Evolutionary conservation across 176 grass and related monocot genomes (phyloP), one percentile per base, ranked within the genome.

Genomic region (Urochloa ruziziensis): DNA sequence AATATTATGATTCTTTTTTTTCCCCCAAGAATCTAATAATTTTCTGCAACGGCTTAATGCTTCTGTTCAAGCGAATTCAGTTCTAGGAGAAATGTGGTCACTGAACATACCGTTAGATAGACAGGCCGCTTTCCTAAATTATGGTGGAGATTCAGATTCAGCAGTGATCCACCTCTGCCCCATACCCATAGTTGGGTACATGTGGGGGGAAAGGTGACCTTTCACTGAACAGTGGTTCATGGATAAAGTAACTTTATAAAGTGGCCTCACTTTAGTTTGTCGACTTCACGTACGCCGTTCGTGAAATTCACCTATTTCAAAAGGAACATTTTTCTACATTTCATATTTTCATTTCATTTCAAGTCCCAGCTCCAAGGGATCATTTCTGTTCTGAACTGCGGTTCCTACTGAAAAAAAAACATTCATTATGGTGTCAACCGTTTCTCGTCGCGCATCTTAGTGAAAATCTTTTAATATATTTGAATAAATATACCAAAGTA

Each of bases 241-340:
- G 10, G 58, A 52, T 66, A 86, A 90, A 90, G 88, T 29, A 16
- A 81, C 88, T 90, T 90, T 79, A 79, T 90, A 90, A 83, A 90
- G 79, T 17, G 59, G 29, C 44, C 28, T 61, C 73, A 82, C 71
- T 86, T 86, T 77, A 60, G 27, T 82, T 44, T 90, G 72, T 86
- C 83, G 73, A 86, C 64, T 77, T 64, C 28, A 85, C 30, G 21
- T 43, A 62, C 63, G 36, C 61, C 30, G 76, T 68, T 81, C 73
- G 54, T 47, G 78, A 11, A 43, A 80, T 56, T 64, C 64, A 36
- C n/a, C n/a, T n/a, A 48, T 14, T 66, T 77, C 64, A n/a, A 10
- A 57, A 32, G 5, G 28, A 1, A 35, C 44, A 15, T 21, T 46
- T 89, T 56, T 44, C 9, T 2, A 18, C n/a, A n/a, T n/a, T n/a